Base-by-base conservation (phyloP, 2,329 filamentous ascomycete genomes). In the Mycosphaerella arachidis region DNA sequence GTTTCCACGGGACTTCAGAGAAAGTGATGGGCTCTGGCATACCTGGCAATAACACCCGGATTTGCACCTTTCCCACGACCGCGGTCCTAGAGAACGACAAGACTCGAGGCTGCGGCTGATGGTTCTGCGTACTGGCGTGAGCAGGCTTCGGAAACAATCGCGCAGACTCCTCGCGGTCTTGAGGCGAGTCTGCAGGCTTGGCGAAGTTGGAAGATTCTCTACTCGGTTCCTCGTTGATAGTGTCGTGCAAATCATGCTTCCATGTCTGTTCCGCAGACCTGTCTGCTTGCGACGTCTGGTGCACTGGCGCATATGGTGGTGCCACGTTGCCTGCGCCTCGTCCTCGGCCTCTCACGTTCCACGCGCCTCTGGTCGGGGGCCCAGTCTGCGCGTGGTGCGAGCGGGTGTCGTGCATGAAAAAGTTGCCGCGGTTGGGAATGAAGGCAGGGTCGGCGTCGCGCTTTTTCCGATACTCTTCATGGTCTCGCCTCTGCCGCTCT, bases 391-490 rank as follows among this genome's bases (percentile, higher is more conserved):
- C 66, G 51, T 66, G 57, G 20, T 60, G 56, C 12, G 67, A 88
- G 58, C 89, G 85, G 68, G 91, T 87, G 73, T 97, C 94, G 75
- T 97, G 93, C 85, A 97, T 92, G 79, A 97, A 97, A 80, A 97
- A 97, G 63, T 90, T 88, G 60, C 94, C 94, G 66, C 93, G 83
- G 71, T 95, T 97, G 56, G 94, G 93, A 57, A 97, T 93, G 76
- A 96, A 96, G 10, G 92, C 87, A 37, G 93, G 93, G 74, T 96
- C 91, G 68, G 91, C 87, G 72, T 96, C 91, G 68, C 91, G 85
- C 74, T 90, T 90, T 77, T 89, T 91, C 77, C 88, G 87, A 78
- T 96, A 95, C 71, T 96, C 91, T 65, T 96, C 92, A 70, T 96
- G 91, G 71, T 97, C 92, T 67, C 89, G 86, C 65, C 90, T 86